Percentiles rank a stretch among this genome's conserved stretches.
Conservation (phyloP, 441 rosid genomes). For the Aquilaria agallochum region DNA sequence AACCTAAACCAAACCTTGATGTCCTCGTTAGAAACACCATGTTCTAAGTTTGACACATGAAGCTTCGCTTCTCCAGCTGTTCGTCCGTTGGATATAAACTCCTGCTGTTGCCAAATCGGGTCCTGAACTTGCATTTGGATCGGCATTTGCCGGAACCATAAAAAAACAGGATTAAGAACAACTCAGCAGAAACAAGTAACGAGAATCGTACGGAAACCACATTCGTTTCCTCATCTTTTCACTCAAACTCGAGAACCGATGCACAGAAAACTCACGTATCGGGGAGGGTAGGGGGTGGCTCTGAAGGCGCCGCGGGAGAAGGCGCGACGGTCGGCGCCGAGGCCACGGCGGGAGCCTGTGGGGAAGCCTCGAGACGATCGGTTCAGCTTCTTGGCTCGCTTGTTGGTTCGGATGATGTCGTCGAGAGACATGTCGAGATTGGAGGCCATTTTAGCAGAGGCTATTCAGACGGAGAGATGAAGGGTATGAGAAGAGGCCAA, state of each 20-base stretch:
- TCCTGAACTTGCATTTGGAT: slow-evolving; percentile 1
- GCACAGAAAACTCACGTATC: slow-evolving; percentile 8
- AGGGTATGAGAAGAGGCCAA: background rate
- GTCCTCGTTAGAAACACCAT: slow-evolving; percentile 23
- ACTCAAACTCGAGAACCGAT: background rate
- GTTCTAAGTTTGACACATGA: slow-evolving; percentile 23
- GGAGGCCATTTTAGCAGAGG: slow-evolving; percentile 19
- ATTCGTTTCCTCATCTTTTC: background rate
- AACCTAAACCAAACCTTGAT: slow-evolving; percentile 13
- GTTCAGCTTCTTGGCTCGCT: slow-evolving; percentile 4
- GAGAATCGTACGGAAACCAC: background rate
- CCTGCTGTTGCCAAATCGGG: slow-evolving; percentile 9
- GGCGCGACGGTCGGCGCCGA: slow-evolving; percentile 26
- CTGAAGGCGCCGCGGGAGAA: slow-evolving; percentile 8
- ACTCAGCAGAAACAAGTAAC: background rate
- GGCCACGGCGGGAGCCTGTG: slow-evolving; percentile 5
- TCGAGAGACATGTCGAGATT: slow-evolving; percentile 38
- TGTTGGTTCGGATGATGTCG: slow-evolving; percentile 25
- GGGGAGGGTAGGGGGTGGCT: slow-evolving; percentile 20
- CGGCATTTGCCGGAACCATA: slow-evolving; percentile 3
- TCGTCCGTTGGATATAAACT: slow-evolving; percentile 5
- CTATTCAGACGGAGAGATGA: background rate
- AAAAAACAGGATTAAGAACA: background rate
- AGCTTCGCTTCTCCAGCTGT: slow-evolving; percentile 14
- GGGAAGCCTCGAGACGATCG: slow-evolving; percentile 1